Evolutionary conservation across 225 moss, liverwort and hornwort species (phyloP).

Genomic region (Neckera pumila): DNA sequence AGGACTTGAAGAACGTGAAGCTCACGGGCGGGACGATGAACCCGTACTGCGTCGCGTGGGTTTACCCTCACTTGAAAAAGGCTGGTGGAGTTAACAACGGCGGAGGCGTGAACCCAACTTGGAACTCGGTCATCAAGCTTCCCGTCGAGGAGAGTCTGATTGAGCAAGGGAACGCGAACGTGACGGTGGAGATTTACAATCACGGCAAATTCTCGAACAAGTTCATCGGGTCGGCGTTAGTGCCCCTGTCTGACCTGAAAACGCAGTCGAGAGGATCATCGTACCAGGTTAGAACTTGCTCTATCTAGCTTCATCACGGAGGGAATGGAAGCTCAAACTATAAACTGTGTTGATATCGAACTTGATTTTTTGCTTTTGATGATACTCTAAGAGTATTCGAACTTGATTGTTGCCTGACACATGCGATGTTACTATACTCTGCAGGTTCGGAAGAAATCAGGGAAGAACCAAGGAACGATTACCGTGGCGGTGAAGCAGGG

Average conservation of each 20-base stretch:
- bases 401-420: neutral
- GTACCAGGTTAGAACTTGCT: neutral
- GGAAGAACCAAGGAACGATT: slow-evolving; percentile 16
- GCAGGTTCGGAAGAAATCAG: slow-evolving; percentile 29
- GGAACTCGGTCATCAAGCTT: slow-evolving; percentile 44
- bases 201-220: slow-evolving; percentile 50
- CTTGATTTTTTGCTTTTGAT: neutral
- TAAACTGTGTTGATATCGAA: neutral
- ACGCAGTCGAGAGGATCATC: neutral
- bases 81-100: slow-evolving; percentile 22
- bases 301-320: neutral
- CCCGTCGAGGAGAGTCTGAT: slow-evolving; percentile 41
- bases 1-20: slow-evolving; percentile 49
- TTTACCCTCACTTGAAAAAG: slow-evolving; percentile 19
- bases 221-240: slow-evolving; percentile 32
- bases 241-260: slow-evolving; percentile 35
- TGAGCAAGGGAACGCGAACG: slow-evolving; percentile 11
- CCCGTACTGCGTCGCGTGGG: slow-evolving; percentile 34
- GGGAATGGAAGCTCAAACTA: too few species aligned
- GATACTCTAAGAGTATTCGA: too few species aligned
- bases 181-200: slow-evolving; percentile 65
- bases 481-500: slow-evolving; percentile 16
- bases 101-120: slow-evolving; percentile 57
- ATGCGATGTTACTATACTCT: neutral
- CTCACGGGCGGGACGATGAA: slow-evolving; percentile 14